Evolutionary conservation across 106 monocot genomes (phyloP), one percentile per base, ranked within the genome.

Genomic region (Acorus gramineus): DNA sequence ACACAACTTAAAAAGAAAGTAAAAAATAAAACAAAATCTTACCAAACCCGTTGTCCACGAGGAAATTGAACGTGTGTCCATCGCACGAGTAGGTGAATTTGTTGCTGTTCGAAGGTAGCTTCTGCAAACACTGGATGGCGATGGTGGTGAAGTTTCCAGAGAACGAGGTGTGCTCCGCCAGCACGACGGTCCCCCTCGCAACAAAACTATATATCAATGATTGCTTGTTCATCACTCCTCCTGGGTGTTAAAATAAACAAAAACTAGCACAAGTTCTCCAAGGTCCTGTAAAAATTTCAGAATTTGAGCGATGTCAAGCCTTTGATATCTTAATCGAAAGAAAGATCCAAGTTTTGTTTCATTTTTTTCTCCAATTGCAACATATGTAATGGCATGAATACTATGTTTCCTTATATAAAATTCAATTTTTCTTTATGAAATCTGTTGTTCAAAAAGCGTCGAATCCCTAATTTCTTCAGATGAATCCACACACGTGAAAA

Each of bases 71-170:
- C 2, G 93, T 89, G 57, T 89, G 81, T 3, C 89, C 93, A 61
- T 94, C 93, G 64, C 93, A 94, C 3, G 93, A 86, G 54, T 79
- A 94, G 2, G 89, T 94, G 75, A 79, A 94, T 53, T 86, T 94
- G 77, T 63, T 80, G 68, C 81, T 94, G 63, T 94, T 79, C 52
- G 86, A 68, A 45, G 86, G 81, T 2, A 89, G 75, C 72, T 78
- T 89, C 63, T 89, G 89, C 52, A 94, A 62, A 72, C 89, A 94
- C 67, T 94, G 89, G 62, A 94, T 75, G 7, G 93, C 93, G 43
- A 94, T 69, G 4, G 89, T 89, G 70, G 84, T 94, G 68, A 94
- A 94, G 68, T 94, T 89, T 59, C 89, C 86, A 53, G 86, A 77
- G 62, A 84, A 89, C 3, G 86, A 81, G 7, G 93, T 89, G 79